Evolutionary conservation across 495 filamentous ascomycete genomes (phyloP).

Genomic region (Trichoderma gamsii): DNA sequence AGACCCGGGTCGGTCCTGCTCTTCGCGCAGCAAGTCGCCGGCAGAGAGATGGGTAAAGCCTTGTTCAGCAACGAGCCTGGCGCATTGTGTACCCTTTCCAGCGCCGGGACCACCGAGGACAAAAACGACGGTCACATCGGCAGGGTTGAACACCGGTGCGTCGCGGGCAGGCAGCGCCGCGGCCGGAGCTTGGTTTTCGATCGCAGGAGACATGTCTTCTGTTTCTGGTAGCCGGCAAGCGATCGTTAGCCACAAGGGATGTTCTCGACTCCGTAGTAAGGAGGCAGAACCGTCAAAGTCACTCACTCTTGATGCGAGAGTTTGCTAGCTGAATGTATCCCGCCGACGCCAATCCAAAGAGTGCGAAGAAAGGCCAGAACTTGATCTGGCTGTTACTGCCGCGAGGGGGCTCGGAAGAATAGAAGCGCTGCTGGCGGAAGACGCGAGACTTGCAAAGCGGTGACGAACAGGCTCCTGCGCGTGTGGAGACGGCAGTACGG

Average conservation of each 20-base stretch:
- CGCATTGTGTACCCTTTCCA: constrained; percentile 83
- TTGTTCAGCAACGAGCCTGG: constrained; percentile 81
- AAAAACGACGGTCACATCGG: constrained; percentile 80
- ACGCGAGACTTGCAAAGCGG: constrained; percentile 1
- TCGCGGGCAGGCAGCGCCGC: constrained; percentile 42
- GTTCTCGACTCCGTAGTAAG: not conserved
- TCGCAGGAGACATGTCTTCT: constrained; percentile 30
- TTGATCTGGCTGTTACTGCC: constrained; percentile 26
- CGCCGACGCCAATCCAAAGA: constrained; percentile 41
- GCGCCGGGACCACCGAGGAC: constrained; percentile 75
- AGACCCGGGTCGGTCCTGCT: constrained; percentile 77
- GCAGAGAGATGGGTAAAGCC: constrained; percentile 88
- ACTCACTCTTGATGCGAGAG: constrained; percentile 29
- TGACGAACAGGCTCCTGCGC: constrained; percentile 7
- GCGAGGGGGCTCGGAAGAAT: constrained; percentile 28
- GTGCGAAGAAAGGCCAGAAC: constrained; percentile 45
- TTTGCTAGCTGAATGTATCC: constrained; percentile 43
- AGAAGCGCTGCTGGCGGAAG: constrained; percentile 14
- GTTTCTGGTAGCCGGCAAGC: not conserved
- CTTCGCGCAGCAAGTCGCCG: constrained; percentile 87
- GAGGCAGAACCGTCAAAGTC: not conserved
- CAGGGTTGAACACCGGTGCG: constrained; percentile 71
- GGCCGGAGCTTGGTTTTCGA: constrained; percentile 19
- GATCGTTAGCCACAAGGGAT: not conserved
- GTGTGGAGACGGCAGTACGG: not conserved